A percentile compares a stretch with the other conserved stretches of the same genome.
phyloP scores from a whole-genome alignment of 345 rosid genomes.

The Toxicodendron radicans region DNA sequence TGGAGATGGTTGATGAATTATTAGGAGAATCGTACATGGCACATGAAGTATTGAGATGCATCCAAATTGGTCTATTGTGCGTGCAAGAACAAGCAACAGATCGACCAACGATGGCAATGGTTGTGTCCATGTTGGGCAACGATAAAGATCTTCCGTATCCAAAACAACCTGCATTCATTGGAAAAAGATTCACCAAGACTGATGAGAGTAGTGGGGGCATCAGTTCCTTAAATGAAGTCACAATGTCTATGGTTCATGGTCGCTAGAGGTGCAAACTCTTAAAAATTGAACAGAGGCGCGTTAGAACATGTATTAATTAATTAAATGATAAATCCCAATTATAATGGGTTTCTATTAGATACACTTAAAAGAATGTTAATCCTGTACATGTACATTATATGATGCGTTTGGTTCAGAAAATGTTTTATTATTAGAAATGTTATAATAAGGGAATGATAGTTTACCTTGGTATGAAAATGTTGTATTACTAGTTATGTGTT shows the following conservation, averaged over 20 bases:
- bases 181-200: conserved; percentile 6
- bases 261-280: conserved; percentile 27
- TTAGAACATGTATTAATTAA: too few relatives aligned
- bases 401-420: too few relatives aligned
- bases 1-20: conserved; percentile 37
- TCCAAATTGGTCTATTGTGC: conserved; percentile 61
- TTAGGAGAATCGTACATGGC: conserved; percentile 19
- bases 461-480: too few relatives aligned
- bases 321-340: too few relatives aligned
- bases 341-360: too few relatives aligned
- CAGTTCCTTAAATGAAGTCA: conserved; percentile 33
- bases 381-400: too few relatives aligned
- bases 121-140: conserved; percentile 46
- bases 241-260: conserved; percentile 30
- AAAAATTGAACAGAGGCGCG: too few relatives aligned
- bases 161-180: conserved; percentile 45
- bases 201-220: conserved; percentile 21
- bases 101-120: conserved; percentile 50
- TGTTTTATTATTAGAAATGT: too few relatives aligned
- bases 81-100: conserved; percentile 56
- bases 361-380: too few relatives aligned
- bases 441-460: too few relatives aligned
- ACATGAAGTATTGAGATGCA: conserved; percentile 42
- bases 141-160: conserved; percentile 42
- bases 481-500: too few relatives aligned